phyloP scores from a whole-genome alignment of 495 filamentous ascomycete species.

The Halenospora varia region DNA sequence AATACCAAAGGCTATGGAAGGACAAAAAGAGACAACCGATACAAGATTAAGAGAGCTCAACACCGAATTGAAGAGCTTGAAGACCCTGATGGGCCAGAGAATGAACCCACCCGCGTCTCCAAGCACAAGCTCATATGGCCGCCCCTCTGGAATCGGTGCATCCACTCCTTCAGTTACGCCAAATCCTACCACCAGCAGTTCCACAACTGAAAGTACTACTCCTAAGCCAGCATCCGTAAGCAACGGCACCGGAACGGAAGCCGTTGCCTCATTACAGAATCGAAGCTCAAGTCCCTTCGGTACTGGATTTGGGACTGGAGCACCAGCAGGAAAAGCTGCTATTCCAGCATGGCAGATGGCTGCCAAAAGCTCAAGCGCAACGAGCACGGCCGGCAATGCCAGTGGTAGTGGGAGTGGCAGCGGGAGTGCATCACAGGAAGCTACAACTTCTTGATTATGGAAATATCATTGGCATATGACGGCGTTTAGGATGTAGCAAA shows the following conservation, averaged over 20 bases:
- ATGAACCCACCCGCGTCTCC: conserved; percentile 50
- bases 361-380: conserved; percentile 50
- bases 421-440: conserved; percentile 11
- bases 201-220: conserved; percentile 1
- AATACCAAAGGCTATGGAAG: conserved; percentile 83
- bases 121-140: conserved; percentile 22
- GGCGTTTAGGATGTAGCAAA: conserved; percentile 2
- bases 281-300: conserved; percentile 24
- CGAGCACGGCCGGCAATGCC: conserved; percentile 12
- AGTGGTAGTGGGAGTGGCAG: conserved; percentile 1
- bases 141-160: conserved; percentile 2
- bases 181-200: conserved; percentile 3
- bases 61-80: conserved; percentile 86
- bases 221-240: conserved; percentile 25
- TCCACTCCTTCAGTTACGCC: conserved; percentile 1
- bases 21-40: conserved; percentile 81
- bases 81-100: conserved; percentile 78
- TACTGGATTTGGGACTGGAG: conserved; percentile 30
- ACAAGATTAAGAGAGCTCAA: conserved; percentile 78
- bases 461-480: conserved; percentile 1
- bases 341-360: conserved; percentile 77
- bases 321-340: conserved; percentile 50
- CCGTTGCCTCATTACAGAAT: conserved; percentile 17
- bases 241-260: conserved; percentile 16
- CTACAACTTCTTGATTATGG: neutral